Conservation (phyloP, 495 filamentous ascomycete genomes). For the Bryoglossum gracile region DNA sequence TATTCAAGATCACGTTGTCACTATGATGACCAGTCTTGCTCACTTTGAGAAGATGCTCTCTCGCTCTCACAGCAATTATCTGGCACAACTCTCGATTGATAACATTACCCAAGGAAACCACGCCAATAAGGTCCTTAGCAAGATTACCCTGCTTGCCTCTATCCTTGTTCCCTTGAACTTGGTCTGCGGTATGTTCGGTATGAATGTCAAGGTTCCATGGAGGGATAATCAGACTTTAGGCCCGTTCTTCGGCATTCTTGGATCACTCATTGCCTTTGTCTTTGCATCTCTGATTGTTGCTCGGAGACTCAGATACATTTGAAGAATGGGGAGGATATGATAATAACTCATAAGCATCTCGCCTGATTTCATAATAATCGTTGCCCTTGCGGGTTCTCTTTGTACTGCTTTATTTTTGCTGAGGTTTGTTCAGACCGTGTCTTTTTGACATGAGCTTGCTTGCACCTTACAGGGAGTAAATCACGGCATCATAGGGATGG, state of each 20-base stretch:
- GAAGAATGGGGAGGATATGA: too few relatives aligned
- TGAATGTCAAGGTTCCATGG: slow-evolving; percentile 89
- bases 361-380: too few relatives aligned
- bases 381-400: too few relatives aligned
- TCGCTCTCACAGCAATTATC: slow-evolving; percentile 90
- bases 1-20: slow-evolving; percentile 98
- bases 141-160: slow-evolving; percentile 91
- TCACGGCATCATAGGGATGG: too few relatives aligned
- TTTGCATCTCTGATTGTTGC: slow-evolving; percentile 43
- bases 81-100: slow-evolving; percentile 89
- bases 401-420: too few relatives aligned
- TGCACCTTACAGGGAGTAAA: too few relatives aligned
- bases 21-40: slow-evolving; percentile 91
- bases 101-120: slow-evolving; percentile 73
- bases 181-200: slow-evolving; percentile 91
- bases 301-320: slow-evolving; percentile 40
- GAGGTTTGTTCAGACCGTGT: too few relatives aligned
- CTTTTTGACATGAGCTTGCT: too few relatives aligned
- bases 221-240: slow-evolving; percentile 41
- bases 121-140: slow-evolving; percentile 79
- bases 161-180: slow-evolving; percentile 96
- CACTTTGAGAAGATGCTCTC: slow-evolving; percentile 98
- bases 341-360: too few relatives aligned
- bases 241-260: slow-evolving; percentile 80
- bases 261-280: slow-evolving; percentile 54